Evolutionary conservation across 176 grass and related monocot species (phyloP).

Genomic region (Musa itinerans): DNA sequence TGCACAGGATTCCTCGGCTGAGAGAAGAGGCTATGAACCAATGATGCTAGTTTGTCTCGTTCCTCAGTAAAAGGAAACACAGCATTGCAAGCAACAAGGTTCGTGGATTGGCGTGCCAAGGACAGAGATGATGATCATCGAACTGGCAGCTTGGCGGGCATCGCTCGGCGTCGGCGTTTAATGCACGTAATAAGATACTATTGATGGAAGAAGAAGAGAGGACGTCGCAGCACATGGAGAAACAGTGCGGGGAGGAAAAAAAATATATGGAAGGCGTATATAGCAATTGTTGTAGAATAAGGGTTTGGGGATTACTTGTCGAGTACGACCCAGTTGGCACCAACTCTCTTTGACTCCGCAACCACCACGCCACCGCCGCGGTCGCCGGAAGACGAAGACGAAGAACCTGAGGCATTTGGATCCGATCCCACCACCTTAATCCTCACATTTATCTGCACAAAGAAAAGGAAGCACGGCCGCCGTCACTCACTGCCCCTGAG

Average conservation of each 20-base stretch:
- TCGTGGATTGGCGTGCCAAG: neutral
- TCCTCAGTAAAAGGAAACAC: neutral
- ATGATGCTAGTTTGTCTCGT: constrained; percentile 7
- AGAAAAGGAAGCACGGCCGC: neutral
- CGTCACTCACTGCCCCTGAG: neutral
- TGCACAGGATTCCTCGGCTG: neutral
- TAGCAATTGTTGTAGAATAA: neutral
- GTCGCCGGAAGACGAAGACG: neutral
- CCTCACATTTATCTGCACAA: constrained; percentile 17
- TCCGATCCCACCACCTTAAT: constrained; percentile 29
- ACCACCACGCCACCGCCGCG: constrained; percentile 7
- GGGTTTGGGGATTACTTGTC: constrained; percentile 18
- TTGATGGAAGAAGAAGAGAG: neutral
- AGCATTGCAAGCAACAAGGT: neutral
- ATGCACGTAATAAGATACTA: neutral
- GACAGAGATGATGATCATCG: neutral
- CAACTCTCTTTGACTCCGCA: constrained; percentile 20
- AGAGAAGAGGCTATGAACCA: neutral
- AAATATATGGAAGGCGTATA: neutral
- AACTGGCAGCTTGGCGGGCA: neutral
- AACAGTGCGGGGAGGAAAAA: neutral
- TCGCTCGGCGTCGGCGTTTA: no score
- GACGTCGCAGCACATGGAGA: constrained; percentile 1
- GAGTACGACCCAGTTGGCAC: constrained; percentile 30
- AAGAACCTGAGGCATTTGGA: neutral